These are phyloP conservation scores for Nicotiana noctiflora DNA, from an alignment of 257 asterid species.

Conservation along the genomic window DNA sequence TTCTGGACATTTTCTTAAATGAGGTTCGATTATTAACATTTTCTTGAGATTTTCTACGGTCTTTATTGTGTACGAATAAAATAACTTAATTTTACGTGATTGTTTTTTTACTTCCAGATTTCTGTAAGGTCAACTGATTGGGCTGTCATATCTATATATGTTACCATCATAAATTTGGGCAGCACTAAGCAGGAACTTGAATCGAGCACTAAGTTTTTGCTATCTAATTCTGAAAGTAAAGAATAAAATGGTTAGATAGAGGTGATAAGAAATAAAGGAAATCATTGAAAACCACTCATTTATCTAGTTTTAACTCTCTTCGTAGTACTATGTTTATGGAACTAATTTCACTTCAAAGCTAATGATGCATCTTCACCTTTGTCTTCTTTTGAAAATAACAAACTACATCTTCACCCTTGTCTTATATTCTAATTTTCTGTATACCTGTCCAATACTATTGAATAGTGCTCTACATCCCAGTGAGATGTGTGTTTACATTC, in stretches of 20 bases:
- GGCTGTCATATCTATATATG: neutral
- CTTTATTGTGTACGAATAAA: neutral
- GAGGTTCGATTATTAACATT: neutral
- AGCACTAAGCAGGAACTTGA: neutral
- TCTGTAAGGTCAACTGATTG: neutral
- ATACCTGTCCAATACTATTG: neutral
- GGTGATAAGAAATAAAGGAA: neutral
- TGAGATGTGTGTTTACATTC: neutral
- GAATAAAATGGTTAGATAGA: neutral
- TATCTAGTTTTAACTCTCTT: neutral
- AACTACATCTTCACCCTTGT: neutral
- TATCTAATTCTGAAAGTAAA: neutral
- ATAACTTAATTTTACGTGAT: neutral
- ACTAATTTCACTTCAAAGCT: neutral
- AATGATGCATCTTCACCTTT: neutral
- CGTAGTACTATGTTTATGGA: neutral
- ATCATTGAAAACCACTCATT: neutral
- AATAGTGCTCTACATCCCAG: neutral
- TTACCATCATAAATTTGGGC: neutral
- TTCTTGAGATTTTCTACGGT: neutral
- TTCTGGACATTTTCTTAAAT: neutral
- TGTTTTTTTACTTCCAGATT: neutral
- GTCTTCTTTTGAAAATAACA: neutral
- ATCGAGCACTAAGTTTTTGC: neutral
- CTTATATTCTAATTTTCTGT: neutral